Conservation (phyloP, 495 filamentous ascomycete genomes). For the Amphirosellinia nigrospora region DNA sequence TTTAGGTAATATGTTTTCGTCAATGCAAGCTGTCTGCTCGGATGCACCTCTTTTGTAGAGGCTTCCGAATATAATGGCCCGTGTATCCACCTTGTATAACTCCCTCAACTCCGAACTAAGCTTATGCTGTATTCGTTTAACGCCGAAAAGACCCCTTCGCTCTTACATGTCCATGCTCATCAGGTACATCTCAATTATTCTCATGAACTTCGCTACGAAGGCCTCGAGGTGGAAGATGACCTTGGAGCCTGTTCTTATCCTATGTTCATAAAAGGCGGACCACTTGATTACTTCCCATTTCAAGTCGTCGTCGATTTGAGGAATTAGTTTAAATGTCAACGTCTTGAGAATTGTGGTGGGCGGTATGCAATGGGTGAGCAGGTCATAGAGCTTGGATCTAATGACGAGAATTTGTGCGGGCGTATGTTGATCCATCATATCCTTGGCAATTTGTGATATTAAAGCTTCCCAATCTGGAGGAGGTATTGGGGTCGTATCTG, state of each 20-base stretch:
- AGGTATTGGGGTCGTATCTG: constrained; percentile 84
- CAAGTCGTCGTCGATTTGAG: constrained; percentile 81
- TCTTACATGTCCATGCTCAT: constrained; percentile 82
- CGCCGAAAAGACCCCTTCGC: not conserved
- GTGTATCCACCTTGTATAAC: constrained; percentile 14
- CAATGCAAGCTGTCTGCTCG: not conserved
- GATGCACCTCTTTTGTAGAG: not conserved
- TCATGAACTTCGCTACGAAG: constrained; percentile 98
- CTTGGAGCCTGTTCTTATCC: constrained; percentile 89
- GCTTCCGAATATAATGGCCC: constrained; percentile 13
- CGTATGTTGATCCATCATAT: constrained; percentile 90
- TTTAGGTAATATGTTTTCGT: not conserved
- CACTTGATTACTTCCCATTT: constrained; percentile 94
- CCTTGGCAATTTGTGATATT: constrained; percentile 82
- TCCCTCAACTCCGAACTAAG: constrained; percentile 21
- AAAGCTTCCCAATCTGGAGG: constrained; percentile 96
- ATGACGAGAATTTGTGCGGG: constrained; percentile 85
- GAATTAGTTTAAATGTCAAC: constrained; percentile 89
- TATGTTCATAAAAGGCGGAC: constrained; percentile 96
- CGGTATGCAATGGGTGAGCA: constrained; percentile 95
- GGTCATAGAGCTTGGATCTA: constrained; percentile 90
- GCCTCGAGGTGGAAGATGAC: constrained; percentile 98
- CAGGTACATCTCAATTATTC: constrained; percentile 87
- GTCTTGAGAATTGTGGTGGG: constrained; percentile 91
- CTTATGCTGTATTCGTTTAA: not conserved